These are phyloP conservation scores for Xylaria polymorpha DNA, from an alignment of 2,329 filamentous ascomycete species.

Conservation along the genomic window DNA sequence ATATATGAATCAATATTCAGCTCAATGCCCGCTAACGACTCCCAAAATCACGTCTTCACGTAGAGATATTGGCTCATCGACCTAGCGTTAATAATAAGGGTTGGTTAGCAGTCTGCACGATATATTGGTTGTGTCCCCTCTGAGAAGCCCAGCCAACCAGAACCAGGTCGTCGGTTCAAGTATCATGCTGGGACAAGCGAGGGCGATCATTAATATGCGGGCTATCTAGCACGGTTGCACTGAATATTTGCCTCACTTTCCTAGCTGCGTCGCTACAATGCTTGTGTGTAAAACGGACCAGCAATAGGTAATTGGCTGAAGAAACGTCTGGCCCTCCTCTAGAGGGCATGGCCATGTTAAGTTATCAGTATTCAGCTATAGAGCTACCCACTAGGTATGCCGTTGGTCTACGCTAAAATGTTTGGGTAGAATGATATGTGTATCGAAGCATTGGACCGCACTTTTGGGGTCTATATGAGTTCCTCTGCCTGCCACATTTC, in stretches of 20 bases:
- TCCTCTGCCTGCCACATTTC: not conserved
- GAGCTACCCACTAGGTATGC: not conserved
- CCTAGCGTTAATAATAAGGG: not conserved
- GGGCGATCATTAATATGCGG: not conserved
- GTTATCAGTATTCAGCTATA: not conserved
- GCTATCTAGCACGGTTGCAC: not conserved
- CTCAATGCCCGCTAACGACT: constrained; percentile 3
- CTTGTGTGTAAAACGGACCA: not conserved
- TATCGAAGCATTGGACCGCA: too few species aligned
- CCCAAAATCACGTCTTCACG: not conserved
- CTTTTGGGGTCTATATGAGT: too few species aligned
- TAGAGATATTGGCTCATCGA: not conserved
- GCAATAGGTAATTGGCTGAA: not conserved
- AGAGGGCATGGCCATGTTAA: not conserved
- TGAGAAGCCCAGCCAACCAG: not conserved
- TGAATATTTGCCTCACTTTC: not conserved
- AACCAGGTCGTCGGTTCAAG: not conserved
- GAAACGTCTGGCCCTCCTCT: not conserved
- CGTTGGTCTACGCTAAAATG: not conserved
- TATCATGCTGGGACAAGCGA: not conserved
- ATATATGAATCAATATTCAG: not conserved
- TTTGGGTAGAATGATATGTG: too few species aligned
- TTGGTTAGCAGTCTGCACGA: not conserved
- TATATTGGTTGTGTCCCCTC: not conserved
- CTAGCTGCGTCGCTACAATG: not conserved